phyloP scores from a whole-genome alignment of 305 asterid species.

The Petunia hybrid region DNA sequence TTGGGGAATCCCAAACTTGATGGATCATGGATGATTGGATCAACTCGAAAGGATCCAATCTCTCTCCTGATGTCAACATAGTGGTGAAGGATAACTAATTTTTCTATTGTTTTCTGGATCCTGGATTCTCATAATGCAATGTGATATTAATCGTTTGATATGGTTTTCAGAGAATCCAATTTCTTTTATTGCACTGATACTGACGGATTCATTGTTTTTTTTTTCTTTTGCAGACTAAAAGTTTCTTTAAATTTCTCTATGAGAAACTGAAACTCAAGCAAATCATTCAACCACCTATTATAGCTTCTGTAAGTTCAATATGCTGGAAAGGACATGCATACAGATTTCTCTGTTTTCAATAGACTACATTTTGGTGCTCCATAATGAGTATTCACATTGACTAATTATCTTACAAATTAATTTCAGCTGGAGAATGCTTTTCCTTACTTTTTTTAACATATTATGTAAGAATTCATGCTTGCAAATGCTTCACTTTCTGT shows the following conservation, averaged over 20 bases:
- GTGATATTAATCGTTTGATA: background rate
- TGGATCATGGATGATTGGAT: background rate
- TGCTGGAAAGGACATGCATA: background rate
- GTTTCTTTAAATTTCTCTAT: slow-evolving; percentile 64
- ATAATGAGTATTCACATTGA: background rate
- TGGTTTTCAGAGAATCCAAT: background rate
- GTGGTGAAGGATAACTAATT: background rate
- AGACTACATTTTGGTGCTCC: background rate
- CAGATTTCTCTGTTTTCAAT: background rate
- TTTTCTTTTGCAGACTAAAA: slow-evolving; percentile 59
- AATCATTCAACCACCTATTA: slow-evolving; percentile 91
- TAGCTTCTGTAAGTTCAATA: slow-evolving; percentile 83
- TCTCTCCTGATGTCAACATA: background rate
- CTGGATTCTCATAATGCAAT: background rate
- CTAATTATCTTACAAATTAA: background rate
- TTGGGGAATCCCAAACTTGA: background rate
- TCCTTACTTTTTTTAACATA: background rate
- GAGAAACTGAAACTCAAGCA: slow-evolving; percentile 95
- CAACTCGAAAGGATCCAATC: background rate
- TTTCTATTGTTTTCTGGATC: background rate
- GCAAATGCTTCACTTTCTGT: background rate
- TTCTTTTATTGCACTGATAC: background rate
- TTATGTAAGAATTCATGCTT: background rate
- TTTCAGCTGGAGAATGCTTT: background rate
- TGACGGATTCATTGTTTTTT: background rate